These are phyloP conservation scores for Letharia lupina DNA, from an alignment of 495 filamentous ascomycete species.

Conservation along the genomic window DNA sequence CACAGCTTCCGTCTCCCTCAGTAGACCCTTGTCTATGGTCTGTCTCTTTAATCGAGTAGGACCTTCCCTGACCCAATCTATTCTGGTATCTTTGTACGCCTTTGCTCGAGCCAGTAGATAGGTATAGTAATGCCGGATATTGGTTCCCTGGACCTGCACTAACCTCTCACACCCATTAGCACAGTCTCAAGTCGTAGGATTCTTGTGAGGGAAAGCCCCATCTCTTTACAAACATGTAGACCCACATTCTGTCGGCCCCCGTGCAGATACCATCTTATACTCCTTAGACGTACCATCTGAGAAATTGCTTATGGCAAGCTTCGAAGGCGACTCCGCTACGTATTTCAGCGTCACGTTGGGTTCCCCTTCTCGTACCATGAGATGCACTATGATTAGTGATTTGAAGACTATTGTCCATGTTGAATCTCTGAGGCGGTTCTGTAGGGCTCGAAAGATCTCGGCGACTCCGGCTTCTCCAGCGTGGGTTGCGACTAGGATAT, in stretches of 20 bases:
- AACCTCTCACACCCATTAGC: conserved; percentile 22
- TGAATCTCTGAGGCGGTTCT: conserved; percentile 80
- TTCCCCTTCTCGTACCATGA: conserved; percentile 96
- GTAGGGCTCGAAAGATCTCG: conserved; percentile 88
- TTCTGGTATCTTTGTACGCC: conserved; percentile 72
- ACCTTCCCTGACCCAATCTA: conserved; percentile 82
- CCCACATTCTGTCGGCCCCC: conserved; percentile 24
- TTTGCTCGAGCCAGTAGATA: conserved; percentile 78
- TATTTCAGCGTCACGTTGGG: conserved; percentile 79
- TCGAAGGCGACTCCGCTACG: conserved; percentile 72
- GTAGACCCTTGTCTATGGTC: conserved; percentile 82
- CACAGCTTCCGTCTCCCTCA: conserved; percentile 86
- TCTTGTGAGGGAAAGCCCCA: conserved; percentile 6
- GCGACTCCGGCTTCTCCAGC: conserved; percentile 90
- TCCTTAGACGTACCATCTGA: conserved; percentile 66
- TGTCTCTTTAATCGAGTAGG: conserved; percentile 77
- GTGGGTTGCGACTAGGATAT: conserved; percentile 92
- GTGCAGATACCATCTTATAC: conserved; percentile 20
- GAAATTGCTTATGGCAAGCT: conserved; percentile 80
- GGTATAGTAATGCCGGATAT: conserved; percentile 83
- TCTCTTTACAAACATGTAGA: conserved; percentile 12
- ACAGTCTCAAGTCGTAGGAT: conserved; percentile 13
- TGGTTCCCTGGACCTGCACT: conserved; percentile 94
- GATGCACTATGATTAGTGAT: conserved; percentile 83
- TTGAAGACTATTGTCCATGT: conserved; percentile 99